Evolutionary conservation across 805 yeast species (phyloP).

Genomic region (Wickerhamomyces hampshirensis): DNA sequence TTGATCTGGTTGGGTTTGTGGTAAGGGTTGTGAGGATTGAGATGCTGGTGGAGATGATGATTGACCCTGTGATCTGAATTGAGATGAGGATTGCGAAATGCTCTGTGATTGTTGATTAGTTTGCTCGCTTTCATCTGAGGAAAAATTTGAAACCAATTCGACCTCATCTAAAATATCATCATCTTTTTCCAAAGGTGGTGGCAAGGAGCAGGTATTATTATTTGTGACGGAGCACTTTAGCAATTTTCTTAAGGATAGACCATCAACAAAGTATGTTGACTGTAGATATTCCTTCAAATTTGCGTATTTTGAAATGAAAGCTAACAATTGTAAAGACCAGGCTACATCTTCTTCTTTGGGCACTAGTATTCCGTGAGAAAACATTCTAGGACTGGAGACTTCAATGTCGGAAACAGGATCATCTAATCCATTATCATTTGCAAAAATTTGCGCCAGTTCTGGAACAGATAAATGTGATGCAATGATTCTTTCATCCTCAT

Average conservation of each 20-base stretch:
- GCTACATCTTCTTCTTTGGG: constrained; percentile 92
- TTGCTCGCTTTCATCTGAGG: constrained; percentile 17
- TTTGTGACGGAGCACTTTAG: constrained; percentile 2
- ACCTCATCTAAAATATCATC: constrained; percentile 37
- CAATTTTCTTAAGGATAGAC: constrained; percentile 50
- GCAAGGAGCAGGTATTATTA: constrained; percentile 16
- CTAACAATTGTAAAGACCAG: constrained; percentile 88
- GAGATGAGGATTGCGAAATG: constrained; percentile 3
- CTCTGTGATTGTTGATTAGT: constrained; percentile 8
- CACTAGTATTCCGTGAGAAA: constrained; percentile 66
- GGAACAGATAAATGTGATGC: not conserved
- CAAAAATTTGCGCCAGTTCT: not conserved
- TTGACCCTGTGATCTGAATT: constrained; percentile 10
- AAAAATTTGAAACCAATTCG: constrained; percentile 23
- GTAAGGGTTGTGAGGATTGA: not conserved
- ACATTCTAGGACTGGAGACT: constrained; percentile 40
- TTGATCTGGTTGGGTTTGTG: not conserved
- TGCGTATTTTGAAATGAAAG: constrained; percentile 90
- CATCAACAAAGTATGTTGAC: constrained; percentile 68
- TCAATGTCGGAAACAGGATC: not conserved
- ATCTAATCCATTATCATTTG: not conserved
- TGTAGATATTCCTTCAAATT: constrained; percentile 70
- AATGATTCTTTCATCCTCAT: not conserved
- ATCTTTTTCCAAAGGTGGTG: constrained; percentile 30
- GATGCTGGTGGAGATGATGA: constrained; percentile 2